phyloP scores from a whole-genome alignment of 768 basidiomycete species.

The Cystofilobasidium bisporidii region DNA sequence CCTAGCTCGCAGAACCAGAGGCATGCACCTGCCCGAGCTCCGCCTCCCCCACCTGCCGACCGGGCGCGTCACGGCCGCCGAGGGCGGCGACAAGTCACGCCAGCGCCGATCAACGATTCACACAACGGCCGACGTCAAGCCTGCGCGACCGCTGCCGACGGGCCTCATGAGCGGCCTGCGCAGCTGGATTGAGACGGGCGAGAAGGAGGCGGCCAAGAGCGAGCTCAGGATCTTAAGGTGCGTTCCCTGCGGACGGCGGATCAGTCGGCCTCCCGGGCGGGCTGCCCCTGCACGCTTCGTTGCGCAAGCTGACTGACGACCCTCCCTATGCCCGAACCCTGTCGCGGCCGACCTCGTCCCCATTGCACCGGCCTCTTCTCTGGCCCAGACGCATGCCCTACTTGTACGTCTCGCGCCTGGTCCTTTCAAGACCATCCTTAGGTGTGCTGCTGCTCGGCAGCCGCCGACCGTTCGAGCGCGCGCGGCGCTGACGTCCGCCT shows the following conservation, averaged over 20 bases:
- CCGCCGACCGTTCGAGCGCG: too few species aligned
- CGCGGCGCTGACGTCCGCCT: too few species aligned
- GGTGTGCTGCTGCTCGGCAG: too few species aligned
- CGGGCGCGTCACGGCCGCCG: too few species aligned
- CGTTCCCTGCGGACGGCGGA: neutral
- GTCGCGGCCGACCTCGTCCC: neutral
- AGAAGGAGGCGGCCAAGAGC: neutral
- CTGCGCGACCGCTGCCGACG: neutral
- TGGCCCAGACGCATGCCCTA: constrained; percentile 21
- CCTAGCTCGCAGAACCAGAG: too few species aligned
- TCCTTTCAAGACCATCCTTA: too few species aligned
- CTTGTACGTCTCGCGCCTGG: constrained; percentile 9
- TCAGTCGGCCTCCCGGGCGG: too few species aligned
- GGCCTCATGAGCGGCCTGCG: neutral
- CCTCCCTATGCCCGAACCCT: neutral
- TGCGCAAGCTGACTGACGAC: neutral
- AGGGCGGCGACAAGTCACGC: neutral
- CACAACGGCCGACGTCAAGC: neutral
- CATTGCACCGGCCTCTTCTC: neutral
- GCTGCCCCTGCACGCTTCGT: too few species aligned
- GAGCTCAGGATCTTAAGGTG: neutral
- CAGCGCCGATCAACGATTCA: neutral
- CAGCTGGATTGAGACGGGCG: neutral
- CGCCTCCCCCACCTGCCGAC: too few species aligned
- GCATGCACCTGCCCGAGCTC: too few species aligned